Conservation (phyloP, 768 basidiomycete genomes). For the Sistotremastrum suecicum region DNA sequence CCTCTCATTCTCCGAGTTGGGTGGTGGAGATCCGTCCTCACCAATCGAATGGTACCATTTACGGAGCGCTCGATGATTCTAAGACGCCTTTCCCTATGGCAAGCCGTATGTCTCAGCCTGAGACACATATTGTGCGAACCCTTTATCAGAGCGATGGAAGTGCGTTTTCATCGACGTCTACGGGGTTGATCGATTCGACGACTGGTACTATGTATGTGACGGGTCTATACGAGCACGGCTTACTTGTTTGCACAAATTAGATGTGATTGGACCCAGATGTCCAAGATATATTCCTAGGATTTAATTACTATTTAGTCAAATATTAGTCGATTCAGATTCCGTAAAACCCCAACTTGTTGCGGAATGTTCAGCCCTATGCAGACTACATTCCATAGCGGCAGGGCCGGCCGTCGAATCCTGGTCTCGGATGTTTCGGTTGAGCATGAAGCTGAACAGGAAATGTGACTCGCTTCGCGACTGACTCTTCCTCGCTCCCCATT, state of each 20-base stretch:
- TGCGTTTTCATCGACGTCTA: conserved; percentile 39
- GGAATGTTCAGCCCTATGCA: no score
- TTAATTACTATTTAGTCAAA: no score
- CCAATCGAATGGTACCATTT: conserved; percentile 4
- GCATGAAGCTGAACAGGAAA: no score
- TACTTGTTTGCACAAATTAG: conserved; percentile 28
- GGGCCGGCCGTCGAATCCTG: no score
- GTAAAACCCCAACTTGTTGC: no score
- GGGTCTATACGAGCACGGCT: conserved; percentile 44
- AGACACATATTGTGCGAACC: conserved; percentile 34
- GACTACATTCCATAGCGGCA: no score
- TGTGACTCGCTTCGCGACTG: no score
- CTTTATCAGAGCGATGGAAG: conserved; percentile 67
- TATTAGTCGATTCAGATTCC: no score
- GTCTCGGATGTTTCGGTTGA: no score
- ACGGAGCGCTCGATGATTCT: conserved; percentile 13
- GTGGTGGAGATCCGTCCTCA: conserved; percentile 28
- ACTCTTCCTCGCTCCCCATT: no score
- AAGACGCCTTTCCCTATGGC: conserved; percentile 35
- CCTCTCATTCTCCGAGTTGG: conserved; percentile 41
- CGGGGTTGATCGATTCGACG: conserved; percentile 34
- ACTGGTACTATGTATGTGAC: conserved; percentile 37
- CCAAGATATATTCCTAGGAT: no score
- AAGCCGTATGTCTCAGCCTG: conserved; percentile 22
- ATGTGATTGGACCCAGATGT: no score